Conservation (phyloP, 2,329 filamentous ascomycete species). For the Diaporthe citri region DNA sequence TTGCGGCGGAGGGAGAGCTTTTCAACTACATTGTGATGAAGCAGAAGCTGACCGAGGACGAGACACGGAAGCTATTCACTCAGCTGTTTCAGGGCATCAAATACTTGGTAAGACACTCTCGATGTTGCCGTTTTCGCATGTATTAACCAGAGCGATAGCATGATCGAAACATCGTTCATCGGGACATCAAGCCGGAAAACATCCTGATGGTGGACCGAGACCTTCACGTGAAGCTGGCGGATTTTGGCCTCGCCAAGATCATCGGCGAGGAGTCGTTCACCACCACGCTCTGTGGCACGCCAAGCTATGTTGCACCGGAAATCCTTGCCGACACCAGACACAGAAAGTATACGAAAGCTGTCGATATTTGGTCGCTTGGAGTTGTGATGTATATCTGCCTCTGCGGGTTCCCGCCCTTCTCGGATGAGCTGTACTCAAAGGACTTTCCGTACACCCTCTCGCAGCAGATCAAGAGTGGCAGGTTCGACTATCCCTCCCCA, state of each 20-base stretch:
- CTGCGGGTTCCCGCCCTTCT: slow-evolving; percentile 97
- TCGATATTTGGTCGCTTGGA: slow-evolving; percentile 97
- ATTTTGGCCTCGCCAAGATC: slow-evolving; percentile 98
- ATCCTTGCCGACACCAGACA: slow-evolving; percentile 86
- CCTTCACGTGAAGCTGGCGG: slow-evolving; percentile 89
- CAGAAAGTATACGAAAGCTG: slow-evolving; percentile 92
- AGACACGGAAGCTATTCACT: slow-evolving; percentile 87
- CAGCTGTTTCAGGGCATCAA: slow-evolving; percentile 96
- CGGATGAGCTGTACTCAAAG: slow-evolving; percentile 85
- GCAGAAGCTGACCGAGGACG: slow-evolving; percentile 85
- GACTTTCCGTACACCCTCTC: slow-evolving; percentile 89
- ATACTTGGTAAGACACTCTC: slow-evolving; percentile 78
- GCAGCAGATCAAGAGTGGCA: slow-evolving; percentile 89
- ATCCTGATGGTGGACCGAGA: slow-evolving; percentile 90
- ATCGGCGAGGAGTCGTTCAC: slow-evolving; percentile 99
- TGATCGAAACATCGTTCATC: slow-evolving; percentile 95
- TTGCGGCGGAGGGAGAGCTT: slow-evolving; percentile 92
- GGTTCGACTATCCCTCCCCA: slow-evolving; percentile 94
- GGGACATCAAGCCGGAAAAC: slow-evolving; percentile 98
- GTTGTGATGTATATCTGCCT: slow-evolving; percentile 98
- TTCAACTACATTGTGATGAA: slow-evolving; percentile 97
- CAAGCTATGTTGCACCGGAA: slow-evolving; percentile 95
- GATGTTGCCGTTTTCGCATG: not conserved
- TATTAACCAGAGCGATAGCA: slow-evolving; percentile 71
- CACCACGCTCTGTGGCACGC: slow-evolving; percentile 95